Evolutionary conservation across 2,329 filamentous ascomycete species (phyloP).

Genomic region (Fusarium albidum): DNA sequence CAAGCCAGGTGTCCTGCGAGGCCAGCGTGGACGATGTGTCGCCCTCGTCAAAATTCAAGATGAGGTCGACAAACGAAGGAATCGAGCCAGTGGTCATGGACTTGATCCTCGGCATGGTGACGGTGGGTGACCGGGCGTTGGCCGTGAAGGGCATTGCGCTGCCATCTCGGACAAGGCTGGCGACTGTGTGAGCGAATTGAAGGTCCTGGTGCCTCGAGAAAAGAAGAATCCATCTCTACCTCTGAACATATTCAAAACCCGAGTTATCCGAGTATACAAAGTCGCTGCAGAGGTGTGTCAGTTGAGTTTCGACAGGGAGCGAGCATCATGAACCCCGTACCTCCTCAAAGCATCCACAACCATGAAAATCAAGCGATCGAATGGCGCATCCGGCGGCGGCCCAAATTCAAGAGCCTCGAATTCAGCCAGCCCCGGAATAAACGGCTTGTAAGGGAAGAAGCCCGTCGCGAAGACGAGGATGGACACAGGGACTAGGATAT

Average conservation of each 20-base stretch:
- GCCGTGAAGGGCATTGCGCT: constrained; percentile 92
- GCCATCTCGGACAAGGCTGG: constrained; percentile 83
- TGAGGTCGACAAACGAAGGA: constrained; percentile 97
- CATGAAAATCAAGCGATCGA: constrained; percentile 95
- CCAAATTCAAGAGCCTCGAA: constrained; percentile 67
- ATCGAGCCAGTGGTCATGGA: constrained; percentile 97
- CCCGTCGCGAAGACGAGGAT: constrained; percentile 83
- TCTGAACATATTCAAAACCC: constrained; percentile 88
- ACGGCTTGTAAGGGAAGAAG: constrained; percentile 98
- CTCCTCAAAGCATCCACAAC: constrained; percentile 94
- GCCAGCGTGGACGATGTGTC: constrained; percentile 90
- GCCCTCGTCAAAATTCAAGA: constrained; percentile 94
- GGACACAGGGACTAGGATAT: constrained; percentile 78
- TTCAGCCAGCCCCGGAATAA: constrained; percentile 83
- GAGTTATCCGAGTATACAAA: constrained; percentile 87
- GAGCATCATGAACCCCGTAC: constrained; percentile 52
- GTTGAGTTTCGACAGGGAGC: constrained; percentile 28
- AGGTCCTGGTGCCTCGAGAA: background rate
- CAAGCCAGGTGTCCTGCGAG: constrained; percentile 93
- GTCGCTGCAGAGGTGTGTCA: constrained; percentile 65
- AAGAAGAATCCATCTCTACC: constrained; percentile 58
- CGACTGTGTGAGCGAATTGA: background rate
- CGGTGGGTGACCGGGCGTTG: constrained; percentile 94
- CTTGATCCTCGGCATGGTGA: constrained; percentile 98
- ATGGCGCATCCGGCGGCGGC: constrained; percentile 70